Evolutionary conservation across 257 asterid genomes (phyloP), one percentile per base, ranked within the genome.

Genomic region (Petrea volubilis): DNA sequence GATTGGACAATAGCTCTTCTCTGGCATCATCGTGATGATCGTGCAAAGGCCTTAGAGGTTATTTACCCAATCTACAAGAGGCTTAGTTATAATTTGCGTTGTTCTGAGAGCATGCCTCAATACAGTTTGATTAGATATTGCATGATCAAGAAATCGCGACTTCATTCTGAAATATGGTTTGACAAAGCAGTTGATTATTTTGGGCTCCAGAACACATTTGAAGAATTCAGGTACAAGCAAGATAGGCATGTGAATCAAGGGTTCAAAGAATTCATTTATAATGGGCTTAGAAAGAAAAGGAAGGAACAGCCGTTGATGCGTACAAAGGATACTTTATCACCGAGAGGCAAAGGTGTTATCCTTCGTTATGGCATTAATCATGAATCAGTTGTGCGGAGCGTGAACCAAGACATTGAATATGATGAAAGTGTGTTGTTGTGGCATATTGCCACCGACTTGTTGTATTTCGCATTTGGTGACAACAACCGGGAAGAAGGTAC

Each of bases 391-490:
- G 23, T 20, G 51, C 10, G 12, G 66, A 51, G 38, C 13, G 70
- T 17, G 49, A 11, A 14, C 28, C 13, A 65, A 7, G 34, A 69
- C 0, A 56, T 10, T 1, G 75, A 75, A 13, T 76, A 52, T 12
- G 73, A 34, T 2, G 36, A 70, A 18, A 70, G 73, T 44, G 33
- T 69, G 34, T 58, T 76, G 10, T 13, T 63, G 4, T 76, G 80
- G 80, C 76, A 76, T n/a, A 64, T 76, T 11, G 76, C 76, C 13
- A 76, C 80, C 0, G 73, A 76, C 5, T 4, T 61, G 2, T 43
- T 47, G 43, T 76, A 31, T 27, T 20, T 4, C 5, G 18, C 28
- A 13, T n/a, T n/a, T n/a, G 20, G 13, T 14, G 12, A 7, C 13
- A 5, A 15, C 47, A 1, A 1, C 1, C 3, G 2, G 2, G 43